Base-by-base conservation (phyloP, 768 basidiomycete genomes). In the Piloderma croceum region DNA sequence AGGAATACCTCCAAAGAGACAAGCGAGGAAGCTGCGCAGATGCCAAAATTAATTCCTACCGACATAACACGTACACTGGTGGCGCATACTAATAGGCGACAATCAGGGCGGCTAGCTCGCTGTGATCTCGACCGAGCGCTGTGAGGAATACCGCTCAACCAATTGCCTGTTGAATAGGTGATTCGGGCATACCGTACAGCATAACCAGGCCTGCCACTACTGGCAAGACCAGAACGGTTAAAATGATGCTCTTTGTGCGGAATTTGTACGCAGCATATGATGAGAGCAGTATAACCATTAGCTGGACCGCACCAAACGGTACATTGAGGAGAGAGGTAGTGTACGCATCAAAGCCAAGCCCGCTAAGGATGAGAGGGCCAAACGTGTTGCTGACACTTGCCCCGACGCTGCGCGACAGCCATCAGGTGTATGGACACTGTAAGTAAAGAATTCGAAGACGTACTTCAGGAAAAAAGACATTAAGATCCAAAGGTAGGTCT, bases 251-350 rank as follows among this genome's bases (percentile, higher is more conserved):
- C 18, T 48, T 47, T 36, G 43, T 43, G 19, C 48, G 47, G 29
- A 38, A 39, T 34, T 17, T 38, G 31, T 19, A 33, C 1, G 49
- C 49, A 15, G 29, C 34, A 12, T 5, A 48, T 6, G 45, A 45
- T 5, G 41, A 46, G 1, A 2, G 22, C 12, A 51, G 44, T 7
- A 46, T 51, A 6, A 46, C 49, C 15, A 48, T 0, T n/a, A 51
- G 37, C 34, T 48, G 46, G 6, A 51, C 31, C 15, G 43, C 49
- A 21, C 49, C 49, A 24, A 51, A 51, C 24, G 49, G 49, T 44
- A 51, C 48, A 31, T 51, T 45, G 7, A 51, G 44, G 6, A 51
- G 32, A 17, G 48, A 45, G 15, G 49, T 51, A 19, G 45, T 48
- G 18, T 45, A 39, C 25, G 46, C 42, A 37, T 45, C 38, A 39